Conservation (phyloP, 345 rosid species). For the Turritis glabra region DNA sequence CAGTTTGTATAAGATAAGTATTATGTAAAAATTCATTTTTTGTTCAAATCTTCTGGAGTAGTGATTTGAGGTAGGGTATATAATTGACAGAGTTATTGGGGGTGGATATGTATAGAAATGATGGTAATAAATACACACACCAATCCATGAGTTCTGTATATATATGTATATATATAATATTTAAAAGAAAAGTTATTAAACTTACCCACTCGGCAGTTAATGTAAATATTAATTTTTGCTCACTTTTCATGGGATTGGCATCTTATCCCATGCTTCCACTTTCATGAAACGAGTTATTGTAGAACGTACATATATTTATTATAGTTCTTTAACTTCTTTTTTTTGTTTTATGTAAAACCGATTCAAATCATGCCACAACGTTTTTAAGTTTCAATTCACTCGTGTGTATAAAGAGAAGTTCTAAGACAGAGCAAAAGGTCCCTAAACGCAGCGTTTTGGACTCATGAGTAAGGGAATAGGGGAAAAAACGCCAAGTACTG, state of each 20-base stretch:
- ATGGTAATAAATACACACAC: conserved; percentile 26
- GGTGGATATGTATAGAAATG: conserved; percentile 18
- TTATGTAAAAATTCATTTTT: neutral
- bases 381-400: neutral
- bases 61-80: conserved; percentile 23
- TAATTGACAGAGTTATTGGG: conserved; percentile 17
- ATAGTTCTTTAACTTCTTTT: neutral
- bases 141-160: conserved; percentile 42
- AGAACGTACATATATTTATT: neutral
- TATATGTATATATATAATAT: neutral
- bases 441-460: conserved; percentile 20
- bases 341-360: neutral
- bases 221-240: conserved; percentile 22
- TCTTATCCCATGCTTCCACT: conserved; percentile 12
- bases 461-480: neutral
- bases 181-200: neutral
- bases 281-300: conserved; percentile 24
- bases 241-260: conserved; percentile 24
- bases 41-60: neutral
- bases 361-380: conserved; percentile 18
- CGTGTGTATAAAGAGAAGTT: conserved; percentile 11
- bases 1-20: neutral
- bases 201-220: conserved; percentile 28
- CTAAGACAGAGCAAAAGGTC: neutral
- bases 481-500: neutral